Evolutionary conservation across 257 asterid genomes (phyloP), one percentile per base, ranked within the genome.

Genomic region (Primulina huaijiensis): DNA sequence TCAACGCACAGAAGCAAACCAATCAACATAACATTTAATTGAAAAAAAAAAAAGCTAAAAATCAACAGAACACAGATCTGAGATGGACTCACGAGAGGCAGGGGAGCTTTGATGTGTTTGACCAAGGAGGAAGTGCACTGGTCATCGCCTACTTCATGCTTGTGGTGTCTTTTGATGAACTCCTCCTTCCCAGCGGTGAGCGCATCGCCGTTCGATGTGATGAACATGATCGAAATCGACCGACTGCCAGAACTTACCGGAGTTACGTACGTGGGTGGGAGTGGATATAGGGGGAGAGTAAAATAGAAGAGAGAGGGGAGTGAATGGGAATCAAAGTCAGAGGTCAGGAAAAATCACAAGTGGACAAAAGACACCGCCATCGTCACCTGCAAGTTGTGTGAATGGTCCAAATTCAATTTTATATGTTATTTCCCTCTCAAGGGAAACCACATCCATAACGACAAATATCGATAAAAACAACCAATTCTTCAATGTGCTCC

Each of bases 71-170:
- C 19, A 5, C 14, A 33, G 23, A 38, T 65, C 25, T 25, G 59
- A 14, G 67, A 57, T 10, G 12, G 37, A 73, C 89, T 84, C 66
- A 92, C 98, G 10, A 92, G 93, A 65, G 89, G 96, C 72, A 85
- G 80, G 40, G 96, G 98, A 70, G 98, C 97, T 72, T 81, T 92
- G 89, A 89, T 82, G 79, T 82, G 97, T 68, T 89, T 92, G 76
- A 89, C 90, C 71, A 92, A 71, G 34, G 88, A 83, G 0, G 98
- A 92, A 3, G 86, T 82, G 78, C 96, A 88, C 88, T 89, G 96
- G 69, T 86, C 80, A 20, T 74, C 90, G 17, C 76, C 73, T n/a
- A 89, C 89, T 40, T 89, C 85, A 21, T 89, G 94, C 81, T 75
- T 92, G 76, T 92, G 98, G 78, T 86, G 85, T 56, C 88, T 75